Conservation (phyloP, 192 early-diverging fungal species). For the Entomortierella lignicola region DNA sequence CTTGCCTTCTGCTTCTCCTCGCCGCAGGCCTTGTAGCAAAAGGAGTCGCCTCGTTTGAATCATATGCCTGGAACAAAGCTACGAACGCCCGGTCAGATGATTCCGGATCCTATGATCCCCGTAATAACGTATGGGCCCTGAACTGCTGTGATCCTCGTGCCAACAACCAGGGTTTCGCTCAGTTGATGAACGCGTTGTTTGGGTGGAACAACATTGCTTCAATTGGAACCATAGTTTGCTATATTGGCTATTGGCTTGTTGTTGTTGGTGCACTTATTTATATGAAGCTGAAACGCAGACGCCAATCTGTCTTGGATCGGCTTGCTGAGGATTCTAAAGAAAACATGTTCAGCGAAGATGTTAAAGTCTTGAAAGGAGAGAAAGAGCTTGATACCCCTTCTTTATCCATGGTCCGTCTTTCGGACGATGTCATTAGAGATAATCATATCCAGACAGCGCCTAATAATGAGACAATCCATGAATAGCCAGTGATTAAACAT, state of each 20-base stretch:
- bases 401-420: too few relatives aligned
- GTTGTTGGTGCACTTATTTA: conserved; percentile 62
- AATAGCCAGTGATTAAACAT: too few relatives aligned
- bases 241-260: conserved; percentile 82
- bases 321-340: background rate
- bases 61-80: conserved; percentile 25
- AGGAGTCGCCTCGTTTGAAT: conserved; percentile 65
- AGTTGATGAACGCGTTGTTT: conserved; percentile 79
- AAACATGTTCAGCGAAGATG: background rate
- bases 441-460: too few relatives aligned
- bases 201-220: conserved; percentile 86
- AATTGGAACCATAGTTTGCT: conserved; percentile 74
- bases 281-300: conserved; percentile 49
- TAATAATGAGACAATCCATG: too few relatives aligned
- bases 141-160: conserved; percentile 69
- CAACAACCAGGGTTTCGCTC: conserved; percentile 63
- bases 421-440: too few relatives aligned
- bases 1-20: conserved; percentile 80
- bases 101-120: conserved; percentile 20
- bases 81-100: conserved; percentile 38
- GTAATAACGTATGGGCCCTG: conserved; percentile 64
- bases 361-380: background rate
- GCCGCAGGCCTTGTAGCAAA: conserved; percentile 83
- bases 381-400: background rate
- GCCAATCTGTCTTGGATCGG: background rate